Evolutionary conservation across 2,329 filamentous ascomycete genomes (phyloP), one percentile per base, ranked within the genome.

Genomic region (Aspergillus quadricinctus): DNA sequence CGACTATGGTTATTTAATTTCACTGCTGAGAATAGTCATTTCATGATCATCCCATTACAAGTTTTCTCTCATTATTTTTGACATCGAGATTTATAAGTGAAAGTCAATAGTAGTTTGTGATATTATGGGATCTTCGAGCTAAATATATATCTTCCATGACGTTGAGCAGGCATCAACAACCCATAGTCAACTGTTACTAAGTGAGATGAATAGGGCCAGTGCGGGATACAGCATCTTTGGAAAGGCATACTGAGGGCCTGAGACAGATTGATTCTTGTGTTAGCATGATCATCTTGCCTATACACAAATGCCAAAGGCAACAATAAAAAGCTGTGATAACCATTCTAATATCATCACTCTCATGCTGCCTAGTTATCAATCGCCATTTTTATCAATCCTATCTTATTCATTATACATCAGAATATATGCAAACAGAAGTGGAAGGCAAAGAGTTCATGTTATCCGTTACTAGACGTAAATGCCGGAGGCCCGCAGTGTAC

Each of bases 401-500:
- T 14, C 14, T 3, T 17, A 2, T 7, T 35, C 17, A 17, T 17
- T 17, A 6, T 3, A 37, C 31, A 1, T 17, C 31, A 37, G 31
- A 7, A 37, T 37, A 37, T 3, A 31, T 37, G 31, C 14, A 17
- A 1, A 17, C n/a, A 31, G 11, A 17, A 40, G 2, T 50, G 29
- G 40, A 31, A 40, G 54, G 50, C 49, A 23, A 40, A 11, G 37
- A 25, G 17, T 27, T 3, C 21, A 28, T 54, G 23, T 70, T 70
- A 64, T 48, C 59, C 49, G 69, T 69, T 9, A 61, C 67, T 49
- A 67, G 63, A 60, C 70, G 66, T 50, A 72, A 72, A 54, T 73
- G 78, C 14, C 73, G 77, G 66, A 67, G 79, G 52, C 76, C 76
- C 48, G 70, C 70, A 58, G 72, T 80, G 78, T 78, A 75, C 56